phyloP scores from a whole-genome alignment of 2,329 filamentous ascomycete genomes.

The Colletotrichum tofieldiae region DNA sequence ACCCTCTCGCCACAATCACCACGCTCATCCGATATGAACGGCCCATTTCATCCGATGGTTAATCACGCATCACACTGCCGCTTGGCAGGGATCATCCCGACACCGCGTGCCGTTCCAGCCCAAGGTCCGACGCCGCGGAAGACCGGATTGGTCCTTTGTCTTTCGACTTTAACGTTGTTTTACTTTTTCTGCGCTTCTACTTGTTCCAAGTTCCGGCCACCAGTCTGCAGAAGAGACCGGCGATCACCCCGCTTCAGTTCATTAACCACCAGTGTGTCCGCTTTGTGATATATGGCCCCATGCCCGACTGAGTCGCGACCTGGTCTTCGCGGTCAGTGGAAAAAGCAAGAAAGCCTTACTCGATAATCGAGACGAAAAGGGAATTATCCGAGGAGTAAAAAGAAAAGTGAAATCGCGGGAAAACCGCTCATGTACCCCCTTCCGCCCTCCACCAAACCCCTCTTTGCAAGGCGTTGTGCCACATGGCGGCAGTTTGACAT shows the following conservation, averaged over 20 bases:
- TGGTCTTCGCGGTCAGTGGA: background rate
- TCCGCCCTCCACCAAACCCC: slow-evolving; percentile 5
- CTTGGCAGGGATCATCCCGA: slow-evolving; percentile 31
- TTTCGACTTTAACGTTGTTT: background rate
- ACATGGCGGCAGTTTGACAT: slow-evolving; percentile 21
- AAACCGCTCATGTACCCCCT: slow-evolving; percentile 29
- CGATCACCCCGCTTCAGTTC: slow-evolving; percentile 29
- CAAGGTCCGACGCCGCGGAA: slow-evolving; percentile 34
- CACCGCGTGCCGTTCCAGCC: slow-evolving; percentile 22
- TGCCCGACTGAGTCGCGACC: slow-evolving; percentile 12
- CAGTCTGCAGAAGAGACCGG: background rate
- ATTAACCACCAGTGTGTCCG: slow-evolving; percentile 23
- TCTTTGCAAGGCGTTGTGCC: slow-evolving; percentile 12
- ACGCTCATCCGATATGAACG: slow-evolving; percentile 11
- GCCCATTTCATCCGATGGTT: slow-evolving; percentile 39
- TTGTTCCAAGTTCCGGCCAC: background rate
- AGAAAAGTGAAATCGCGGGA: slow-evolving; percentile 26
- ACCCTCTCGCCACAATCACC: slow-evolving; percentile 28
- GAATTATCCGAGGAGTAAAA: slow-evolving; percentile 18
- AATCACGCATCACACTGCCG: slow-evolving; percentile 31
- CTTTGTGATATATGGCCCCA: slow-evolving; percentile 6
- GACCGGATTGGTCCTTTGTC: slow-evolving; percentile 20
- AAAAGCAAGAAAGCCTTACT: slow-evolving; percentile 18
- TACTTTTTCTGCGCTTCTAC: slow-evolving; percentile 9
- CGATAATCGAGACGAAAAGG: slow-evolving; percentile 13